Evolutionary conservation across 164 flowering plant species (phyloP).

Genomic region (Santalum album): DNA sequence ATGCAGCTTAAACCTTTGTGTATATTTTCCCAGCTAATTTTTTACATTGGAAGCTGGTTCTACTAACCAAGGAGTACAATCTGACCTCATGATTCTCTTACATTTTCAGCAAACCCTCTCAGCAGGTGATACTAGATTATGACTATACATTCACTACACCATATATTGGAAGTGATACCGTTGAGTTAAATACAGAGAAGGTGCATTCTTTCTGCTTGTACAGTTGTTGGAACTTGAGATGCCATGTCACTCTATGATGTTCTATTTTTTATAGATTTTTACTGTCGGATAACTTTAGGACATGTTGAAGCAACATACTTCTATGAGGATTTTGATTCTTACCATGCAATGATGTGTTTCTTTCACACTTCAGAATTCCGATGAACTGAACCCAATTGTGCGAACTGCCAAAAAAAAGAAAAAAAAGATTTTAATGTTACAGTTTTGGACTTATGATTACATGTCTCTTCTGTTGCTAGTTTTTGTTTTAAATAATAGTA

Average conservation of each 20-base stretch:
- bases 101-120: conserved; percentile 72
- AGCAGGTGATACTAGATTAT: conserved; percentile 88
- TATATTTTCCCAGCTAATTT: not conserved
- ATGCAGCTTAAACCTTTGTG: not conserved
- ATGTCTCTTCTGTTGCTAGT: not conserved
- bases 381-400: too few species aligned
- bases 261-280: not conserved
- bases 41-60: not conserved
- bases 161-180: conserved; percentile 70
- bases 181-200: conserved; percentile 40
- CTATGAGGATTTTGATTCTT: not conserved
- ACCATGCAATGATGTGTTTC: too few species aligned
- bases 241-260: not conserved
- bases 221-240: not conserved
- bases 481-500: not conserved
- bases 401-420: too few species aligned
- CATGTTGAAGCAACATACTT: not conserved
- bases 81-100: conserved; percentile 9
- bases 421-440: too few species aligned
- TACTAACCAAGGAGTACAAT: not conserved
- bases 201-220: conserved; percentile 21
- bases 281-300: not conserved
- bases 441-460: too few species aligned
- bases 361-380: too few species aligned
- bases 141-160: conserved; percentile 99